Percentiles rank a stretch among this genome's conserved stretches.
phyloP scores from a whole-genome alignment of 2,329 filamentous ascomycete species.

The Acephala macrosclerotiorum region DNA sequence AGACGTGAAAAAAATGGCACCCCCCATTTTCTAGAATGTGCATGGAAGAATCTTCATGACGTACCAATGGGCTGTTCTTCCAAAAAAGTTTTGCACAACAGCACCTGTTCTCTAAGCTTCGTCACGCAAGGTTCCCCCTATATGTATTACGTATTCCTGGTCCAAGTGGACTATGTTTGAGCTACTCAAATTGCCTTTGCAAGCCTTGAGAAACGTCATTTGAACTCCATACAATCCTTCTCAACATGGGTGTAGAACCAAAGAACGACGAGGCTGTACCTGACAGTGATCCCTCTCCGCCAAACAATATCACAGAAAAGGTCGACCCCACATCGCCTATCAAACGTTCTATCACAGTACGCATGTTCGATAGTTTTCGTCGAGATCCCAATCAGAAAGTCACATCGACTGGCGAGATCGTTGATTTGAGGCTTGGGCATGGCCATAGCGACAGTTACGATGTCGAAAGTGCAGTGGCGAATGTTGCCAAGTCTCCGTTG shows the following conservation, averaged over 20 bases:
- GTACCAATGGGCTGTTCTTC: background rate
- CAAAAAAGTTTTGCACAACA: background rate
- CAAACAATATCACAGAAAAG: background rate
- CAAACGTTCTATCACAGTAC: conserved; percentile 8
- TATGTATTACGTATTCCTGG: background rate
- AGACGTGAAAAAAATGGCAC: background rate
- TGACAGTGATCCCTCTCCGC: background rate
- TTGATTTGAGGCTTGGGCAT: conserved; percentile 21
- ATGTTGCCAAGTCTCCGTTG: conserved; percentile 14
- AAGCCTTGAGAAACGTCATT: background rate
- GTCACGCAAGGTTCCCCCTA: background rate
- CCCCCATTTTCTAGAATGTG: background rate
- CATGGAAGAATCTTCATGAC: background rate
- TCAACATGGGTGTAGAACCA: background rate
- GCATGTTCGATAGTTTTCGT: conserved; percentile 21
- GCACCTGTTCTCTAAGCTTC: background rate
- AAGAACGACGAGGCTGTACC: background rate
- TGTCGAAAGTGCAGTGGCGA: conserved; percentile 19
- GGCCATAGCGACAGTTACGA: conserved; percentile 18
- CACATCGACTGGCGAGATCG: conserved; percentile 16
- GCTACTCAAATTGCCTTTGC: background rate
- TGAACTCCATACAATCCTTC: background rate
- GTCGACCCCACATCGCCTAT: background rate
- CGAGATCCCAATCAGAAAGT: conserved; percentile 23
- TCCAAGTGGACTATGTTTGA: background rate